Evolutionary conservation across 2,329 filamentous ascomycete genomes (phyloP), one percentile per base, ranked within the genome.

Genomic region (Exophiala dermatitidis): DNA sequence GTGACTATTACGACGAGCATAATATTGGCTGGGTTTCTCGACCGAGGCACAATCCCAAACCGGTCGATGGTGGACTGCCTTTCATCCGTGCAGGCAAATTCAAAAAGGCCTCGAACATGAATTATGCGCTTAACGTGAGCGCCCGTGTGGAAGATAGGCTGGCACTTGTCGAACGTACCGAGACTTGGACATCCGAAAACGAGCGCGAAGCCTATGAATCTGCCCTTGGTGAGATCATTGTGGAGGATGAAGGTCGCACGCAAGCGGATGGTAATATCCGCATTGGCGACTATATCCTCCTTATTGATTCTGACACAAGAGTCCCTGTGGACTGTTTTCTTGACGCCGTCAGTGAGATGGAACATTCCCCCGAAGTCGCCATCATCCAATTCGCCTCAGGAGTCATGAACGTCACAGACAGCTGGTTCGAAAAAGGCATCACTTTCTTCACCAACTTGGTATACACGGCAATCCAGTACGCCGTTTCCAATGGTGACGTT

Each of bases 251-350:
- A 48, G 75, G 72, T 8, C 71, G 74, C 32, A 77, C 81, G 1
- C 80, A 78, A 78, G 88, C 88, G 12, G 87, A 89, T 65, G 89
- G 88, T 57, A 90, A 93, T 68, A 85, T 95, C 62, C 86, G 88
- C 48, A 75, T 94, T 26, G 89, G 89, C 52, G 88, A 94, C 70
- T 90, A 82, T 61, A 84, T 86, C 51, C 71, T 87, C 10, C 74
- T 87, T 48, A 79, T 86, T 53, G 83, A 86, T 65, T 85, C 80
- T 1, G 83, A 87, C 61, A 87, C 84, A 3, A 77, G 83, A 64
- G 81, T 86, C 2, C 84, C 85, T 0, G 68, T 73, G 0, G 83
- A 88, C 61, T 87, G 82, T 58, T 73, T 88, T 8, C 71, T 88
- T 5, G 82, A 86, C 58, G 83, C 80, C n/a, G 83, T 81, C 12